These are phyloP conservation scores for Schwanniomyces etchellsii DNA, from an alignment of 1,139 yeast genomes.

Conservation along the genomic window DNA sequence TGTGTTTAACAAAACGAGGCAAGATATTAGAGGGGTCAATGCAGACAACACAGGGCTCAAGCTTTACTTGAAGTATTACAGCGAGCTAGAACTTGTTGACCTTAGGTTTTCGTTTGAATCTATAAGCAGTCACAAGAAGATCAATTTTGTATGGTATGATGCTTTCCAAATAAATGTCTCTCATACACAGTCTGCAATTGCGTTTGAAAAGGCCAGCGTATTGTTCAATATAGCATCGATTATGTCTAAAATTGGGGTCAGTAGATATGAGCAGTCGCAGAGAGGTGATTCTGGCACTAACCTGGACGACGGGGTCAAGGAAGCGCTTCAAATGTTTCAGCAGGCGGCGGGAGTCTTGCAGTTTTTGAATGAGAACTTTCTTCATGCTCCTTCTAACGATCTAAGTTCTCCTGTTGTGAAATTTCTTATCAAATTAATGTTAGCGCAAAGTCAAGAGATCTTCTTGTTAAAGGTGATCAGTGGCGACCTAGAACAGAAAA, in stretches of 20 bases:
- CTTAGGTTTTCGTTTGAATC: constrained; percentile 64
- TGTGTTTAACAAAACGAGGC: constrained; percentile 54
- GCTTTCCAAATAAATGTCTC: constrained; percentile 45
- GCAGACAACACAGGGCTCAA: constrained; percentile 46
- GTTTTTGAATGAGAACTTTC: constrained; percentile 71
- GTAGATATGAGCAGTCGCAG: constrained; percentile 38
- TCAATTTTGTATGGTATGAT: constrained; percentile 79
- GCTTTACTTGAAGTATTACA: constrained; percentile 66
- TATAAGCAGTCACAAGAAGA: constrained; percentile 43
- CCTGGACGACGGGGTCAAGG: constrained; percentile 42
- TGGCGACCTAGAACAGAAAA: constrained; percentile 40
- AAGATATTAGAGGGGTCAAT: constrained; percentile 53
- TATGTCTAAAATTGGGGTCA: constrained; percentile 44
- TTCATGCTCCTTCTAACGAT: constrained; percentile 87
- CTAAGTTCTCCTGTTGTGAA: constrained; percentile 63
- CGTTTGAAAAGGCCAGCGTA: constrained; percentile 86
- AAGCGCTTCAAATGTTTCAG: constrained; percentile 58
- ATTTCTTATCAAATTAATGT: constrained; percentile 58
- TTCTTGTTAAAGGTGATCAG: constrained; percentile 62
- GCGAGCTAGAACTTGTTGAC: constrained; percentile 76
- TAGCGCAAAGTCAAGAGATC: constrained; percentile 88
- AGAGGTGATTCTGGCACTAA: constrained; percentile 35
- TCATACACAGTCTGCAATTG: constrained; percentile 49
- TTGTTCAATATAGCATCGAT: constrained; percentile 57
- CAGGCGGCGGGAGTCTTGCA: constrained; percentile 76